Evolutionary conservation across 2,329 filamentous ascomycete genomes (phyloP).

Genomic region (Beauveria australis): DNA sequence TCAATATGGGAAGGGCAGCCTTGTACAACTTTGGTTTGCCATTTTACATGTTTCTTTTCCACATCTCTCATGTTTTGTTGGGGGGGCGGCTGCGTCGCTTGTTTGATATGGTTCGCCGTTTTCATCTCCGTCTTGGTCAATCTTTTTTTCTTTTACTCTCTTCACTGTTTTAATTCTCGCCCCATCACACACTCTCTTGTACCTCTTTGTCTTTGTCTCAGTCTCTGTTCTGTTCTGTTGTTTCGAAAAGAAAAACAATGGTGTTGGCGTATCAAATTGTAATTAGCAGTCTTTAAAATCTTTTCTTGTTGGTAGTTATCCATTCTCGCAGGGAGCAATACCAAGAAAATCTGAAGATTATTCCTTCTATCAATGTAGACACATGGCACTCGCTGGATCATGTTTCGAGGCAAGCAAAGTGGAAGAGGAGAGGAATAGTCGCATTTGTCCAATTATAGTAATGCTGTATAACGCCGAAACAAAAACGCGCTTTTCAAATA

Average conservation of each 20-base stretch:
- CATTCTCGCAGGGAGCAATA: background rate
- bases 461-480: background rate
- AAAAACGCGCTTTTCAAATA: no score
- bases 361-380: background rate
- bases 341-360: background rate
- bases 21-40: background rate
- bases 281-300: background rate
- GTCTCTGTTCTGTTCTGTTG: background rate
- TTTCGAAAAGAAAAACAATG: background rate
- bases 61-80: background rate
- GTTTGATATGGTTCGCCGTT: background rate
- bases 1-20: background rate
- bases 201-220: conserved; percentile 3
- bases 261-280: conserved; percentile 10
- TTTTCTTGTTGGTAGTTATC: conserved; percentile 13
- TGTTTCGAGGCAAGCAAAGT: no score
- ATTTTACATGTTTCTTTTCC: background rate
- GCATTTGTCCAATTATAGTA: background rate
- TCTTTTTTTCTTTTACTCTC: background rate
- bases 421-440: background rate
- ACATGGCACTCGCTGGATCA: background rate
- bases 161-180: conserved; percentile 2
- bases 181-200: conserved; percentile 2
- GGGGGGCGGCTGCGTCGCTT: background rate
- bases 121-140: background rate